phyloP scores from a whole-genome alignment of 768 basidiomycete species.

The Lanmaoa pseudosensibilis region DNA sequence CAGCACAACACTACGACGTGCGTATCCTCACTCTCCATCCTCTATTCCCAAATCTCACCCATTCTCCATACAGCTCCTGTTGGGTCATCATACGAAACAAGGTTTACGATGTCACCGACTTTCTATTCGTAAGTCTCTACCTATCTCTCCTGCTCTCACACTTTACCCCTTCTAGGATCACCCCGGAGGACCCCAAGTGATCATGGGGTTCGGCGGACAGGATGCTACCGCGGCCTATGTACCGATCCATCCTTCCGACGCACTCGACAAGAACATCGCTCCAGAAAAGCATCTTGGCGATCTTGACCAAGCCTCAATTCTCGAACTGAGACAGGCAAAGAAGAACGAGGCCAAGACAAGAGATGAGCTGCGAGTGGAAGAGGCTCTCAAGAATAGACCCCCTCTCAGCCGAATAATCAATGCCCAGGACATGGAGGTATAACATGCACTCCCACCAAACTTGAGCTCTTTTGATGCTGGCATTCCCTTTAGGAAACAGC shows the following conservation, averaged over 20 bases:
- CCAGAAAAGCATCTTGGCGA: conserved; percentile 71
- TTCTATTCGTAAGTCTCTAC: conserved; percentile 52
- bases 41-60: conserved; percentile 12
- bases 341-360: conserved; percentile 53
- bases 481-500: conserved; percentile 58
- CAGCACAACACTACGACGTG: conserved; percentile 57
- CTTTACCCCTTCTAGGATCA: conserved; percentile 50
- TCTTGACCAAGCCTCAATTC: conserved; percentile 49
- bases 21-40: conserved; percentile 13
- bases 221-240: conserved; percentile 80
- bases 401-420: conserved; percentile 70
- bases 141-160: too few species aligned
- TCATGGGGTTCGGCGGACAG: conserved; percentile 79
- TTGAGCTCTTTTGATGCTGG: neutral
- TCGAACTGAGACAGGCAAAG: conserved; percentile 36
- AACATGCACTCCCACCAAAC: neutral
- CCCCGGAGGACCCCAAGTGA: conserved; percentile 80
- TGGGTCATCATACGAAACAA: conserved; percentile 81
- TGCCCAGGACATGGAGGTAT: conserved; percentile 81
- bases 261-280: conserved; percentile 70
- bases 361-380: conserved; percentile 68
- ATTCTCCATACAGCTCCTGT: conserved; percentile 55
- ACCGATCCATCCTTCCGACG: conserved; percentile 84
- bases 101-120: conserved; percentile 87
- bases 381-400: conserved; percentile 59